Conservation (phyloP, 192 early-diverging fungal species). For the Rhizophagus prolifer region DNA sequence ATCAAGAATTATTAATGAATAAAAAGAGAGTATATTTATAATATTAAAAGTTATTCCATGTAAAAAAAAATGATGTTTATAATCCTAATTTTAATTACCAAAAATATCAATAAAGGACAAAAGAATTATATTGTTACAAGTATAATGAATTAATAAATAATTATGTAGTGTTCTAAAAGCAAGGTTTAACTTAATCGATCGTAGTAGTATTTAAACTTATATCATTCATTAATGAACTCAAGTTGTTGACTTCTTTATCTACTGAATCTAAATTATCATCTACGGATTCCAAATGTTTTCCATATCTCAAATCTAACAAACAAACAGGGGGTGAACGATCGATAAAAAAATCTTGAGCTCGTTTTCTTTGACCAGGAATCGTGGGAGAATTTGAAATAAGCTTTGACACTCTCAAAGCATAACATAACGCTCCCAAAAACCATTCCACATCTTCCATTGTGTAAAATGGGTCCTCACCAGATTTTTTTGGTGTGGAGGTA, state of each 20-base stretch:
- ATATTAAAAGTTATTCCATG: no score
- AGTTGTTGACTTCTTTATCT: not conserved
- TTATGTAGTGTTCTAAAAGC: not conserved
- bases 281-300: not conserved
- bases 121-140: no score
- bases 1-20: conserved; percentile 46
- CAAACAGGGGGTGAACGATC: not conserved
- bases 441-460: not conserved
- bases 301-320: not conserved
- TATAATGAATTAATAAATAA: no score
- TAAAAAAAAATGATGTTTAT: no score
- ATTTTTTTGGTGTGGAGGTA: not conserved
- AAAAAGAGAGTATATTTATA: not conserved
- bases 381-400: not conserved
- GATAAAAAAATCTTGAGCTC: not conserved
- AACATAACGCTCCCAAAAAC: not conserved
- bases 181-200: not conserved
- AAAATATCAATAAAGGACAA: no score
- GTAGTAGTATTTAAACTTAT: not conserved
- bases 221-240: not conserved
- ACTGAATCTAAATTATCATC: not conserved
- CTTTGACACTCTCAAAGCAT: not conserved
- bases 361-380: not conserved
- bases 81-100: no score
- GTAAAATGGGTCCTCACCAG: not conserved